A percentile compares a stretch with the other conserved stretches of the same genome.
Conservation (phyloP, 495 filamentous ascomycete species). For the Penicillium ochrochloron region DNA sequence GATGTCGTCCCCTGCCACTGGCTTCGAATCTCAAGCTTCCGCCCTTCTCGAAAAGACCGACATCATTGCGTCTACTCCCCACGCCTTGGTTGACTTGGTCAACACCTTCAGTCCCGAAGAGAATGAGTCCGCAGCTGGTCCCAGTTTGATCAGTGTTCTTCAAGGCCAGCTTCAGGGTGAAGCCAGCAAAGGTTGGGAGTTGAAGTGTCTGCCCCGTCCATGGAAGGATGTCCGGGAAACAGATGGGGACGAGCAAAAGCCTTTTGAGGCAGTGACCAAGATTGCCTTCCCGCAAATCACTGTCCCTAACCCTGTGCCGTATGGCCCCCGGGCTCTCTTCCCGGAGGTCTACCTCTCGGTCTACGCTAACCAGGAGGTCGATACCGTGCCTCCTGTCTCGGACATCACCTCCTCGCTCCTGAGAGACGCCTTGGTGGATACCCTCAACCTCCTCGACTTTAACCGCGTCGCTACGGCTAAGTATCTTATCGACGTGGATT, state of each 20-base stretch:
- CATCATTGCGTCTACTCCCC: conserved; percentile 83
- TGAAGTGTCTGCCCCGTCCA: conserved; percentile 82
- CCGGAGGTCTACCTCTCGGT: conserved; percentile 95
- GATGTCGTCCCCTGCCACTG: conserved; percentile 69
- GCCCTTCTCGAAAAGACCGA: conserved; percentile 90
- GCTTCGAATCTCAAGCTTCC: conserved; percentile 68
- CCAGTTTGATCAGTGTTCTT: conserved; percentile 80
- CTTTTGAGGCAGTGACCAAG: conserved; percentile 62
- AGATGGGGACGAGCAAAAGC: conserved; percentile 43
- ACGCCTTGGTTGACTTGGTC: conserved; percentile 79
- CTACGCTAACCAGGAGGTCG: conserved; percentile 84
- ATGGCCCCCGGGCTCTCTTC: conserved; percentile 77
- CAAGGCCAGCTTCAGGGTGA: conserved; percentile 83
- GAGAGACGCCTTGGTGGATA: conserved; percentile 86
- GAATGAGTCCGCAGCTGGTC: conserved; percentile 54
- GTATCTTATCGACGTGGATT: conserved; percentile 91
- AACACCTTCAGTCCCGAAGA: conserved; percentile 74
- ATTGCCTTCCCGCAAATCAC: conserved; percentile 74
- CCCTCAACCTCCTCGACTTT: conserved; percentile 91
- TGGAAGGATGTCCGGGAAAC: conserved; percentile 65
- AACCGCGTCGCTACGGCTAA: conserved; percentile 87
- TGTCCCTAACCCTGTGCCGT: conserved; percentile 73
- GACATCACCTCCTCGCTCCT: conserved; percentile 80
- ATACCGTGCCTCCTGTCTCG: conserved; percentile 81
- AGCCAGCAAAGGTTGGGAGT: conserved; percentile 68